Base-by-base conservation (phyloP, 306 rosid species). In the Phaseolus lunatus region DNA sequence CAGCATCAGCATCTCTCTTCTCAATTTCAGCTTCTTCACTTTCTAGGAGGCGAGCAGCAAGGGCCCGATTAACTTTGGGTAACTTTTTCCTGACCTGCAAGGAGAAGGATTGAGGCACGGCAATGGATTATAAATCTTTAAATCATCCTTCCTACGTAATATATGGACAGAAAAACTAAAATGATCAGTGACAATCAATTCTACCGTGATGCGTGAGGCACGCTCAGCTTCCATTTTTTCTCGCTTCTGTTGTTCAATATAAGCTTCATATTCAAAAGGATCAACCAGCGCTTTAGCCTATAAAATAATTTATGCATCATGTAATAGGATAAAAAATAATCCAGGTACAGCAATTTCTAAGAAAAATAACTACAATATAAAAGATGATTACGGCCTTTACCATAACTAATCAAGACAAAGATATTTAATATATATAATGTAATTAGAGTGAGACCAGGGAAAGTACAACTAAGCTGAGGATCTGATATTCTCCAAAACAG, bases 191-290 rank as follows among this genome's bases (percentile, higher is more conserved):
- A 35, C 65, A 71, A 59, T 65, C 77, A 39, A 88, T 37, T 64
- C 1, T 64, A 65, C 98, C 76, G 97, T 90, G 80, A 95, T 95
- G 45, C 98, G 88, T 56, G 83, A 87, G 31, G 93, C 90, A 18
- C 88, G 90, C 67, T 94, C 95, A 71, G 91, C 88, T 66, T 92
- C 98, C 53, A 92, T 66, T 76, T 86, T 90, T 67, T 92, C 92
- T 76, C 73, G 83, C 70, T 90, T 90, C 72, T 78, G 82, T 77
- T 89, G 86, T 79, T 95, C 97, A 5, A 81, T 79, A 74, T 88
- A 87, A 77, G 85, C 79, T 71, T 84, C 90, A 63, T 76, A 82
- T 47, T 90, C 93, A 67, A 87, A 89, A 69, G 96, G 96, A 72
- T 90, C 90, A 13, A 53, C 93, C 84, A 86, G 19, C 1, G 84